phyloP scores from a whole-genome alignment of 2,329 filamentous ascomycete genomes.

The Trichoderma koningiopsis region DNA sequence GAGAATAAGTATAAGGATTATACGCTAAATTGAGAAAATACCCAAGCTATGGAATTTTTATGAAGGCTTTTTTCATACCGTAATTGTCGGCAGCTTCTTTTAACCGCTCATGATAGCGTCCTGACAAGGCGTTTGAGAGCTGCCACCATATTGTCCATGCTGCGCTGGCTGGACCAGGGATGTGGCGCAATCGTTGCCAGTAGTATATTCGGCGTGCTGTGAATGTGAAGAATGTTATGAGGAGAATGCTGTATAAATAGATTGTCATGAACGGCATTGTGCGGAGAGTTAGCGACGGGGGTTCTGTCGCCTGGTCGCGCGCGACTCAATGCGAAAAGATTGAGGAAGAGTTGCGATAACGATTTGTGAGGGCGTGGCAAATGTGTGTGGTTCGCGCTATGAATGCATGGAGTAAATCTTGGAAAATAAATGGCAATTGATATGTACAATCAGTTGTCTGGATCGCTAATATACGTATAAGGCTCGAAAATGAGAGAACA shows the following conservation, averaged over 20 bases:
- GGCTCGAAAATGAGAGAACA: not conserved
- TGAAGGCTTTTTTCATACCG: slow-evolving; percentile 27
- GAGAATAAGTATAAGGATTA: not conserved
- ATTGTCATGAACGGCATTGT: slow-evolving; percentile 2
- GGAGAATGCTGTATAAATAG: not conserved
- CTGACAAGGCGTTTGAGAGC: slow-evolving; percentile 33
- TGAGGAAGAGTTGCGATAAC: not conserved
- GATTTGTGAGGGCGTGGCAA: not conserved
- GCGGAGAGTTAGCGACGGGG: not conserved
- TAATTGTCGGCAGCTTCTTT: slow-evolving; percentile 33
- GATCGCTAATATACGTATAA: not conserved
- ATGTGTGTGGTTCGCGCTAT: not conserved
- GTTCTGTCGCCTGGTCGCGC: not conserved
- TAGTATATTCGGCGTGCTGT: slow-evolving; percentile 23
- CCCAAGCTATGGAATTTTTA: too few relatives aligned
- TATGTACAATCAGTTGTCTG: not conserved
- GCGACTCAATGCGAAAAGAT: not conserved
- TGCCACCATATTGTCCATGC: slow-evolving; percentile 38
- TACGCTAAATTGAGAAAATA: not conserved
- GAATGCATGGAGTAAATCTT: not conserved
- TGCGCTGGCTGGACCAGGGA: slow-evolving; percentile 34
- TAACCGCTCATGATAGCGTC: slow-evolving; percentile 35
- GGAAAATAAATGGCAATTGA: not conserved
- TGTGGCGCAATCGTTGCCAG: slow-evolving; percentile 36
- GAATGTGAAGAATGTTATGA: not conserved